Percentiles rank a stretch among this genome's conserved stretches.
Evolutionary conservation across 2,329 filamentous ascomycete genomes (phyloP).

Genomic region (Talaromyces sp.): DNA sequence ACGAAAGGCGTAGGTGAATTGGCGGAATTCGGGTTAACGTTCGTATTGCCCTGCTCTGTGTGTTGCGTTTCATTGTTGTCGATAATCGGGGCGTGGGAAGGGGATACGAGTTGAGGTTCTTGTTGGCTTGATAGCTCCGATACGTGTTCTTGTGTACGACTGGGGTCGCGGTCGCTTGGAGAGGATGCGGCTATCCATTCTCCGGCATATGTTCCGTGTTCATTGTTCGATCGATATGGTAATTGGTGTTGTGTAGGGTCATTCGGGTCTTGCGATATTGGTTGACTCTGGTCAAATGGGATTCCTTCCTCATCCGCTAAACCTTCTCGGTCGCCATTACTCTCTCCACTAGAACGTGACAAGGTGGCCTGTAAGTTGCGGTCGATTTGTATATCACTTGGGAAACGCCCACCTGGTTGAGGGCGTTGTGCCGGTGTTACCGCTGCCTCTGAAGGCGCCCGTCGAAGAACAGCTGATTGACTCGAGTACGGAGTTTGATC

Average conservation of each 20-base stretch:
- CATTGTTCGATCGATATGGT: conserved; percentile 6
- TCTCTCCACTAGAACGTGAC: conserved; percentile 76
- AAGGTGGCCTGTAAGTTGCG: conserved; percentile 75
- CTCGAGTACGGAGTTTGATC: conserved; percentile 63
- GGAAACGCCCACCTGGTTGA: conserved; percentile 92
- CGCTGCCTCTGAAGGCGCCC: conserved; percentile 32
- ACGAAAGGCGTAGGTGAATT: not conserved
- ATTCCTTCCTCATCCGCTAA: conserved; percentile 53
- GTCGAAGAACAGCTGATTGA: conserved; percentile 39
- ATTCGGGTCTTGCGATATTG: conserved; percentile 19
- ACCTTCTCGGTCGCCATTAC: conserved; percentile 63
- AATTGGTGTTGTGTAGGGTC: conserved; percentile 7
- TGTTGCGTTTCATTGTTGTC: not conserved
- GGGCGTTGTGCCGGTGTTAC: conserved; percentile 59
- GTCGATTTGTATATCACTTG: conserved; percentile 85
- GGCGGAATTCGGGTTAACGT: not conserved
- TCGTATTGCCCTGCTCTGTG: not conserved
- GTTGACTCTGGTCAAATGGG: conserved; percentile 31
- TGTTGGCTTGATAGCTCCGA: not conserved
- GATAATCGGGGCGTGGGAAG: conserved; percentile 5
- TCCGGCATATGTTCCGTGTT: conserved; percentile 43
- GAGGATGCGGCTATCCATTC: conserved; percentile 49
- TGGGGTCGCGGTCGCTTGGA: not conserved
- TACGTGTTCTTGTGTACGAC: conserved; percentile 12
- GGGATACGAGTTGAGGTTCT: not conserved